Evolutionary conservation across 345 rosid genomes (phyloP).

Genomic region (Salix dunnii): DNA sequence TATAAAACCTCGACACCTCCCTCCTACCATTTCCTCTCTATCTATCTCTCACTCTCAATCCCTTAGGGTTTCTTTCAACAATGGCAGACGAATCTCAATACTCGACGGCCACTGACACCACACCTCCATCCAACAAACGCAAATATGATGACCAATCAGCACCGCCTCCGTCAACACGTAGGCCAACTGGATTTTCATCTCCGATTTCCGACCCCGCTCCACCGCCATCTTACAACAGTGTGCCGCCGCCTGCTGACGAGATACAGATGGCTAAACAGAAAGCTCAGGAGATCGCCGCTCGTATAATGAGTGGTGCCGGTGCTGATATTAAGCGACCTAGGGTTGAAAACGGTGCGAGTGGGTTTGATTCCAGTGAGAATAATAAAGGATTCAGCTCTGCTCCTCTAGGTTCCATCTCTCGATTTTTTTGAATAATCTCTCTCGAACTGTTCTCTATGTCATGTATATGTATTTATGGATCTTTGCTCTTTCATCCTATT

Average conservation of each 20-base stretch:
- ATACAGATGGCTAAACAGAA: constrained; percentile 85
- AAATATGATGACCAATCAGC: constrained; percentile 80
- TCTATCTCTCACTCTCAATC: neutral
- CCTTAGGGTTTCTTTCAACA: constrained; percentile 2
- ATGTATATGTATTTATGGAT: neutral
- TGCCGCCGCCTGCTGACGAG: constrained; percentile 71
- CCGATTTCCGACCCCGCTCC: constrained; percentile 38
- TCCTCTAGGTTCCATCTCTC: constrained; percentile 31
- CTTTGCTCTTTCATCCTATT: neutral
- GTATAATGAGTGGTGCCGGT: constrained; percentile 48
- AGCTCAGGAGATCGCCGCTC: constrained; percentile 93
- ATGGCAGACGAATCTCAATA: constrained; percentile 98
- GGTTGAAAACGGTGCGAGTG: constrained; percentile 63
- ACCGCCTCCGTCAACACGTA: constrained; percentile 48
- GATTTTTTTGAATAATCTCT: neutral
- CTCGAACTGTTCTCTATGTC: neutral
- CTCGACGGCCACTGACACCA: constrained; percentile 44
- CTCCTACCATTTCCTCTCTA: neutral
- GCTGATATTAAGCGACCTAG: constrained; percentile 78
- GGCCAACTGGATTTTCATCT: constrained; percentile 87
- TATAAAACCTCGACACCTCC: neutral
- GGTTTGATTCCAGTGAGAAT: constrained; percentile 46
- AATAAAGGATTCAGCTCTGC: constrained; percentile 51
- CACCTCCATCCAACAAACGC: constrained; percentile 55
- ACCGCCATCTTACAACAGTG: constrained; percentile 66